Base-by-base conservation (phyloP, 176 grass and related monocot species). In the Aegilops longissima region DNA sequence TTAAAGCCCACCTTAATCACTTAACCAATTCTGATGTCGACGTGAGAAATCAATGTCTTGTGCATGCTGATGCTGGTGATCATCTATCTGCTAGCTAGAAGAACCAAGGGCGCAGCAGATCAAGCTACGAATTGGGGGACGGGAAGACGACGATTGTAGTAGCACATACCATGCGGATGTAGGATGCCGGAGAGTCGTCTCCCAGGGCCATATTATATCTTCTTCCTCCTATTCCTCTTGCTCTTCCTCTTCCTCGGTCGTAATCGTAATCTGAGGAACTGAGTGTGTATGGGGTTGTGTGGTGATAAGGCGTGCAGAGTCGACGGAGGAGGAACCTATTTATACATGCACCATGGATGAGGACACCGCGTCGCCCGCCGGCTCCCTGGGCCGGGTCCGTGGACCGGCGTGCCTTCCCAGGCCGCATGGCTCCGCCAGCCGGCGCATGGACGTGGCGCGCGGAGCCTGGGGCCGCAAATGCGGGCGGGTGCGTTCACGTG, bases 121-220 rank as follows among this genome's bases (percentile, higher is more conserved):
- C 0, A 38, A 6, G 14, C 8, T 24, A 30, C 7, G 5, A 7
- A 14, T 45, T 2, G 0, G n/a, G 42, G 66, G 24, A 3, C 1
- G 1, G 1, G 72, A 14, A 27, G 73, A 74, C 4, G 5, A 17
- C 69, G n/a, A 21, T 18, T 6, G 0, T 21, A 12, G 9, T 12
- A 10, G 56, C 75, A 92, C 90, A 69, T 91, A 97, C 95, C 95
- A 78, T 88, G 79, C 84, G 90, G 86, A 97, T 97, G 40, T 94
- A 97, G 12, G 92, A 92, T 4, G 92, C 92, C 14, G 95, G 80
- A 4, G 90, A 90, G 18, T 83, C 68, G 35, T 89, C 90, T 33
- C 92, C 92, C 36, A 88, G 58, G 4, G 85, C 88, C 88, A 90
- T 91, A 27, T n/a, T 29, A 2, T 68, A 18, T 10, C 6, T 67